Evolutionary conservation across 73 alveolate species (phyloP).

Genomic region (Blepharisma stoltei): DNA sequence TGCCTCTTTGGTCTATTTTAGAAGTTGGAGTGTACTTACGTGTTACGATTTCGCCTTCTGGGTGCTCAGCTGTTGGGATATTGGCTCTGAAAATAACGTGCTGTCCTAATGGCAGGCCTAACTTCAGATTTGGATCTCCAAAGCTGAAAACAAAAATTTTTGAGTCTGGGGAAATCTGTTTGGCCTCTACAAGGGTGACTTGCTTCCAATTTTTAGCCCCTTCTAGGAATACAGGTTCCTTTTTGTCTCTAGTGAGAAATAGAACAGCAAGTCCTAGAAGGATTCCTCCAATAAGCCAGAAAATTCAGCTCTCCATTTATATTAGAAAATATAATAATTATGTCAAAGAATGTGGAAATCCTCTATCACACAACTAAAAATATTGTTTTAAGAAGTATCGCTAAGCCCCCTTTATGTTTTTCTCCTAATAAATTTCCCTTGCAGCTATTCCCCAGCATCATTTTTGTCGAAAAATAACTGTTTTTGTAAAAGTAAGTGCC

Average conservation of each 20-base stretch:
- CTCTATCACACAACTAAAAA: too few species aligned
- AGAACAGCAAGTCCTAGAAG: not conserved
- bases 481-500: too few species aligned
- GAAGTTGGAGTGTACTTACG: conserved; percentile 78
- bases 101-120: conserved; percentile 77
- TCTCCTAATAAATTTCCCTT: too few species aligned
- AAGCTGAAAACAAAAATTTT: conserved; percentile 56
- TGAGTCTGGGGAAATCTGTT: conserved; percentile 41
- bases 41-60: conserved; percentile 20
- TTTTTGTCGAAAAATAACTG: too few species aligned
- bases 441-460: too few species aligned
- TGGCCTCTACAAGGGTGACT: not conserved
- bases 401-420: too few species aligned
- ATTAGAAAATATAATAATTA: too few species aligned
- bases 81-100: conserved; percentile 64
- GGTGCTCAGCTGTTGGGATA: conserved; percentile 40
- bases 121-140: conserved; percentile 52
- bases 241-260: not conserved
- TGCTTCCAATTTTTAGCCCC: conserved; percentile 10
- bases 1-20: conserved; percentile 49
- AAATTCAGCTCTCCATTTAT: too few species aligned
- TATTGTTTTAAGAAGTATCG: too few species aligned
- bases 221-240: conserved; percentile 10
- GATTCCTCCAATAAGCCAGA: too few species aligned
- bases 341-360: too few species aligned